Percentiles rank a stretch among this genome's conserved stretches.
phyloP scores from a whole-genome alignment of 2,329 filamentous ascomycete species.

The Aspergillus quadrilineatus region DNA sequence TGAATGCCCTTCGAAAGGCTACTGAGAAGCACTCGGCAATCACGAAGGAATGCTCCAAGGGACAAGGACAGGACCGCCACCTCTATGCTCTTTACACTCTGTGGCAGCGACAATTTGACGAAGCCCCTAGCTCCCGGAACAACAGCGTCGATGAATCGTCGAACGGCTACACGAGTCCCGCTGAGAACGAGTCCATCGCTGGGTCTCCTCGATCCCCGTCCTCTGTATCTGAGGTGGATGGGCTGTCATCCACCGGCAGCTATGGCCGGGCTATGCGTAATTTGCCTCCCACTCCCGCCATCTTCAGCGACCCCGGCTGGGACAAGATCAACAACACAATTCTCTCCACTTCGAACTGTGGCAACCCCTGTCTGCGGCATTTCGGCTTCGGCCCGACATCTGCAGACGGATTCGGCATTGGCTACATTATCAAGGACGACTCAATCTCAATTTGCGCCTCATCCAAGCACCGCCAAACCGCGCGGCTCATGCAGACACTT shows the following conservation, averaged over 20 bases:
- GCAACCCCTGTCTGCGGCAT: slow-evolving; percentile 88
- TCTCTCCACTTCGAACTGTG: slow-evolving; percentile 96
- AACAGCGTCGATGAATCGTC: slow-evolving; percentile 52
- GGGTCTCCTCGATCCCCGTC: slow-evolving; percentile 36
- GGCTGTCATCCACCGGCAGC: slow-evolving; percentile 53
- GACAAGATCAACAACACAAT: slow-evolving; percentile 94
- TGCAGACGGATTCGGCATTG: slow-evolving; percentile 92
- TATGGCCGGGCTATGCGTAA: slow-evolving; percentile 52
- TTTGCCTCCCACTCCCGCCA: slow-evolving; percentile 59
- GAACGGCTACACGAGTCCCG: slow-evolving; percentile 64
- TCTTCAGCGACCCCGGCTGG: slow-evolving; percentile 89
- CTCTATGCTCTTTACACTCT: slow-evolving; percentile 91
- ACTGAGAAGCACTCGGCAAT: slow-evolving; percentile 77
- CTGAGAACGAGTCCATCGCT: slow-evolving; percentile 30
- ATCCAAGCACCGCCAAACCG: slow-evolving; percentile 91
- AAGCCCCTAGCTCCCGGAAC: slow-evolving; percentile 57
- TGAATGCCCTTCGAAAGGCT: slow-evolving; percentile 79
- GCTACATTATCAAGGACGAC: slow-evolving; percentile 98
- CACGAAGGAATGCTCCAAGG: slow-evolving; percentile 84
- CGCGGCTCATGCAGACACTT: slow-evolving; percentile 81
- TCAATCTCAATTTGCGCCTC: slow-evolving; percentile 86
- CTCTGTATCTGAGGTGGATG: slow-evolving; percentile 43
- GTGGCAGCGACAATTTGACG: slow-evolving; percentile 87
- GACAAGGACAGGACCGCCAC: slow-evolving; percentile 86
- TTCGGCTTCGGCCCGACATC: slow-evolving; percentile 96